Evolutionary conservation across 2,329 filamentous ascomycete genomes (phyloP), one percentile per base, ranked within the genome.

Genomic region (Geoglossum cookeanum): DNA sequence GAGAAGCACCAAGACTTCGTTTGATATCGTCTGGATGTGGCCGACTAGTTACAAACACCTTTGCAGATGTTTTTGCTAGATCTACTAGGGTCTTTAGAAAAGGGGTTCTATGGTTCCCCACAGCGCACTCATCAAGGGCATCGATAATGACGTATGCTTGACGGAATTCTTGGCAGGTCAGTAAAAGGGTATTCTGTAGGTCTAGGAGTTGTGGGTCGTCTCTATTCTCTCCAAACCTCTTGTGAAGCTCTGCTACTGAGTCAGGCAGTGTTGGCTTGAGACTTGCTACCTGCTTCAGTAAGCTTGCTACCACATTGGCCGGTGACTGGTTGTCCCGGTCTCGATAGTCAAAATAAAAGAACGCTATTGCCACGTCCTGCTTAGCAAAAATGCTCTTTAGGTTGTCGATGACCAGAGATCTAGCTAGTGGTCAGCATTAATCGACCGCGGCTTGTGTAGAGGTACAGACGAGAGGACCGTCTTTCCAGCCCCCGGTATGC

Each of bases 281-380:
- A 22, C 66, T 57, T 15, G 39, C 11, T 42, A 42, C 11, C 58
- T 68, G 66, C 33, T 64, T 61, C 5, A 66, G 59, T 15, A 68
- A 53, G 32, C 61, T 61, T 44, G 62, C 60, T 30, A 63, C 58
- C 11, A 66, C 59, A 8, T 61, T 58, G 8, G 58, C 55, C 1
- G 61, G 56, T 30, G 57, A 59, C 45, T 65, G 65, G 15, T 59
- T 53, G 17, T 63, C 58, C 30, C 62, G 62, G 39, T 68, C 65
- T 22, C 61, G 63, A 57, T 66, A 65, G 59, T 67, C 65, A 57
- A 64, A 67, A 59, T 68, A 68, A 42, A 64, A 63, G 57, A 61
- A 64, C 8, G 61, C 61, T n/a, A 68, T 57, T 35, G 59, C 55
- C 17, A 61, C 58, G 42, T 56, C 55, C 4, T 42, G 9, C 11